Evolutionary conservation across 106 monocot species (phyloP).

Genomic region (Allium sativum): DNA sequence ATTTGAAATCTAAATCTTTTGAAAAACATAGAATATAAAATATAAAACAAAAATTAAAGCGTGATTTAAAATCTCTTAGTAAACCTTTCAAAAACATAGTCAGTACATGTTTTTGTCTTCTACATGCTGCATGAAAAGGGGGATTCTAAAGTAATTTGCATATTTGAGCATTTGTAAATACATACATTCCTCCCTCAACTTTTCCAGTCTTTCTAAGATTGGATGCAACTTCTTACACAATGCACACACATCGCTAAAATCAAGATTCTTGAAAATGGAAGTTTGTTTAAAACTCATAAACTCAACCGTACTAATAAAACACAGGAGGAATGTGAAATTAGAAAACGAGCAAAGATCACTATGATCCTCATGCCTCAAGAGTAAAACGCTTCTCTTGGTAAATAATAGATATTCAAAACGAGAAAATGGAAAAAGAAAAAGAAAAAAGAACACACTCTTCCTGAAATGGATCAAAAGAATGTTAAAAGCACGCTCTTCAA

Average conservation of each 20-base stretch:
- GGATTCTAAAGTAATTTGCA: no score
- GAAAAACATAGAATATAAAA: no score
- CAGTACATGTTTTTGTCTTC: no score
- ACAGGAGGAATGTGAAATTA: not conserved
- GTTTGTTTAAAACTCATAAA: not conserved
- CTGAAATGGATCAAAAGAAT: conserved; percentile 77
- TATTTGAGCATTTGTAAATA: no score
- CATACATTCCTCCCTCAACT: conserved; percentile 64
- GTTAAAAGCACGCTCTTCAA: conserved; percentile 60
- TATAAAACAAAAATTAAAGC: no score
- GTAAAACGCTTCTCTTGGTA: not conserved
- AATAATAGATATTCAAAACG: not conserved
- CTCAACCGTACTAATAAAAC: not conserved
- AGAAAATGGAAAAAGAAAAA: not conserved
- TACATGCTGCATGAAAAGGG: no score
- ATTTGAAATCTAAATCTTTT: no score
- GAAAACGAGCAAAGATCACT: not conserved
- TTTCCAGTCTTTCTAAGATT: conserved; percentile 69
- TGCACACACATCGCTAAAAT: conserved; percentile 24
- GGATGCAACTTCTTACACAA: conserved; percentile 58
- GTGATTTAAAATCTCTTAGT: no score
- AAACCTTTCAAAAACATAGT: no score
- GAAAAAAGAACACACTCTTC: conserved; percentile 45
- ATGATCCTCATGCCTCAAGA: not conserved
- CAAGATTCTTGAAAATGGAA: conserved; percentile 26